Evolutionary conservation across 768 basidiomycete species (phyloP).

Genomic region (Cystobasidium tubakii): DNA sequence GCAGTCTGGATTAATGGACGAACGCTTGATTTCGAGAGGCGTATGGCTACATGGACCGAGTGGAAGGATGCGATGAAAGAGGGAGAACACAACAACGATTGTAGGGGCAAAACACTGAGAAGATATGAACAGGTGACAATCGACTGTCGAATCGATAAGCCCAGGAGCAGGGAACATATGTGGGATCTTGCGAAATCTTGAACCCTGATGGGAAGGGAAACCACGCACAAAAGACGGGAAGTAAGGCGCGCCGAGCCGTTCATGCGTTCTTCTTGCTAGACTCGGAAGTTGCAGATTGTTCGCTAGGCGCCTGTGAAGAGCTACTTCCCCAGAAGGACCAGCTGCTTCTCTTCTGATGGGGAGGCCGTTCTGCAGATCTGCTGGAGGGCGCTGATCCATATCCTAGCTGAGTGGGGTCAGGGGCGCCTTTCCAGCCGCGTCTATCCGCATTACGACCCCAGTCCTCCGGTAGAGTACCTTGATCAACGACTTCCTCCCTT

Average conservation of each 20-base stretch:
- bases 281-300: not conserved
- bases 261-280: slow-evolving; percentile 11
- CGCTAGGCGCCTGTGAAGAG: not conserved
- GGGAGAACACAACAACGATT: not conserved
- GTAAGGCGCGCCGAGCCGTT: no score
- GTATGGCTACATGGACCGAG: not conserved
- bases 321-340: slow-evolving; percentile 14
- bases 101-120: not conserved
- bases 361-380: not conserved
- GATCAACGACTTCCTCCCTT: slow-evolving; percentile 18
- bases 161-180: no score
- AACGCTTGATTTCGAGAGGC: not conserved
- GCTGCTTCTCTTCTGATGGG: slow-evolving; percentile 11
- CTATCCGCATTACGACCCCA: slow-evolving; percentile 17
- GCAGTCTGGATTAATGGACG: no score
- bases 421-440: slow-evolving; percentile 24
- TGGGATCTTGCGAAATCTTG: no score
- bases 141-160: no score
- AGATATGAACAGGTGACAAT: no score
- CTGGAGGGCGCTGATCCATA: not conserved
- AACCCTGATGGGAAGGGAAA: no score
- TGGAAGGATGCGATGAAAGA: not conserved
- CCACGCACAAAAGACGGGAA: no score
- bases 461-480: not conserved
- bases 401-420: not conserved